Conservation (phyloP, 306 rosid species). For the Cucumis hystrix region DNA sequence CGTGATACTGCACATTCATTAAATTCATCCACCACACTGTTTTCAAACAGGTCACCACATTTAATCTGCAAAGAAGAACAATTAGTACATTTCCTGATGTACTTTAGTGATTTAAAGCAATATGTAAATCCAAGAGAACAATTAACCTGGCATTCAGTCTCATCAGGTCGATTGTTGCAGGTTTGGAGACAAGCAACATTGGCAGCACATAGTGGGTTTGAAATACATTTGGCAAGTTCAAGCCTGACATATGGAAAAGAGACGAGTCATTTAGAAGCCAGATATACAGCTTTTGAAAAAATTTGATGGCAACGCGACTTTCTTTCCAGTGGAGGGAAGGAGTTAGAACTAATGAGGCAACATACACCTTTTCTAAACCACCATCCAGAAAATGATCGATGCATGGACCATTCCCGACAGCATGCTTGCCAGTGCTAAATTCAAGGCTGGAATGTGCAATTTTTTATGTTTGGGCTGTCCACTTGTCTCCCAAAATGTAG, state of each 20-base stretch:
- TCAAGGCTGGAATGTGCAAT: background rate
- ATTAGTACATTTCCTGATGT: background rate
- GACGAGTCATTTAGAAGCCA: constrained; percentile 5
- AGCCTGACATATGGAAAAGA: constrained; percentile 33
- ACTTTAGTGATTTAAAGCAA: background rate
- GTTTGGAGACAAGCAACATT: constrained; percentile 93
- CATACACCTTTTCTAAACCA: background rate
- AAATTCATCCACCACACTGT: constrained; percentile 83
- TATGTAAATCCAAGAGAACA: background rate
- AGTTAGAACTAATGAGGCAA: background rate
- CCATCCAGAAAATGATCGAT: background rate
- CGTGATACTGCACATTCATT: constrained; percentile 90
- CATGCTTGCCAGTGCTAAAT: background rate
- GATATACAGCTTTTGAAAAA: background rate
- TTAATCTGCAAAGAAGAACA: constrained; percentile 42
- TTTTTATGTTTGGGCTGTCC: too few species aligned
- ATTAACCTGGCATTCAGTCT: constrained; percentile 88
- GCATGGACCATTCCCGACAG: background rate
- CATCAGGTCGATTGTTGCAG: constrained; percentile 93
- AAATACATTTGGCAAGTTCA: constrained; percentile 76
- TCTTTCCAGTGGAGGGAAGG: background rate
- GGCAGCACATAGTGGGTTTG: constrained; percentile 88
- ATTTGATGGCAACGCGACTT: background rate
- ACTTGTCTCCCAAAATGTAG: too few species aligned
- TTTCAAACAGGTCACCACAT: constrained; percentile 86